Evolutionary conservation across 2,329 filamentous ascomycete species (phyloP), one percentile per base, ranked within the genome.

Genomic region (Calonectria naviculata): DNA sequence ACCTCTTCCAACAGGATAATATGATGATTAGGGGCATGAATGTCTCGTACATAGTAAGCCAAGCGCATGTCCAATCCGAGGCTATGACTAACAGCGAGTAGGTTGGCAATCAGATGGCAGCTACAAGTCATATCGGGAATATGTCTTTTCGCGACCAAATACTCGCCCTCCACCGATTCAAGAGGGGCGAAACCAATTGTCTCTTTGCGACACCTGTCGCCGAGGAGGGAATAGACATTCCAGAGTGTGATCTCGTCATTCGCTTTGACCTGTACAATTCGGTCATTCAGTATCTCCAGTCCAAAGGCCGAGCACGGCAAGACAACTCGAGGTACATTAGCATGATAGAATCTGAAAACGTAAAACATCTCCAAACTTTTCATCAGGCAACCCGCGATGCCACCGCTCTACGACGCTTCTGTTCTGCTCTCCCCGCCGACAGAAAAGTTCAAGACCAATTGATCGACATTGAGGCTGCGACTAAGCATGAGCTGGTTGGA

Each of bases 201-300:
- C 83, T 93, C 1, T 89, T 93, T 76, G 89, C 91, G 2, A 93
- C 91, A 0, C 91, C 91, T 0, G 89, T 93, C 2, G 91, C 89
- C 0, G 91, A 93, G 76, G 91, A 93, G 78, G 91, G 91, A 0
- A 87, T 93, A 15, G 91, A 93, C 75, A 89, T 93, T 58, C 91
- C 91, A 0, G 90, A 92, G 67, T 93, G 91, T 80, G 92, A 93
- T 73, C 80, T 92, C 1, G 85, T 93, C 34, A 86, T 93, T 70
- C 84, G 95, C 2, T 99, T 98, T 78, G 95, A 98, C 79, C 88
- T 97, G 3, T 98, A 95, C 82, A 88, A 89, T 13, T 98, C 96
- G 0, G 91, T 98, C 82, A 98, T 98, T 64, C 94, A 97, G 79
- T 98, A 98, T 80, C 92, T 98, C 24, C 97, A 99, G 81, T 98